A percentile compares a stretch with the other conserved stretches of the same genome.
Evolutionary conservation across 2,329 filamentous ascomycete species (phyloP).

Genomic region (Xylaria sp.): DNA sequence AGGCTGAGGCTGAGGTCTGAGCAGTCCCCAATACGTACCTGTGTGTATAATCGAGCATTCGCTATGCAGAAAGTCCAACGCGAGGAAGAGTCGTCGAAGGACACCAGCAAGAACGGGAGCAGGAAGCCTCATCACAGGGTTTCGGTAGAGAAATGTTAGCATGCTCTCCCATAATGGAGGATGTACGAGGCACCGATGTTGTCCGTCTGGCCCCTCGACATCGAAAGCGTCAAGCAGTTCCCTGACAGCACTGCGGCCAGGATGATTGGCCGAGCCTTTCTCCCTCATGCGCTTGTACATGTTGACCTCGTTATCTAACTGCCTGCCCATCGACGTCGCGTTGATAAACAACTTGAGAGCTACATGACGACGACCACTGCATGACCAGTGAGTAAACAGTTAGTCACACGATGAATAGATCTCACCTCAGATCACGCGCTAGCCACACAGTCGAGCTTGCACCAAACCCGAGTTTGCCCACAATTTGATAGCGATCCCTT

Average conservation of each 20-base stretch:
- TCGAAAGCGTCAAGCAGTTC: conserved; percentile 47
- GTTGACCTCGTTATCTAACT: conserved; percentile 45
- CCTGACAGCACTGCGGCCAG: conserved; percentile 41
- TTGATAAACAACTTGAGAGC: conserved; percentile 43
- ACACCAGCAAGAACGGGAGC: conserved; percentile 42
- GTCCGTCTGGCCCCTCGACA: conserved; percentile 43
- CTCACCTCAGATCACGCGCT: conserved; percentile 30
- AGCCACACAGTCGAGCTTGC: conserved; percentile 34
- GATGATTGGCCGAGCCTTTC: conserved; percentile 33
- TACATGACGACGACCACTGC: conserved; percentile 40
- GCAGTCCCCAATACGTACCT: conserved; percentile 43
- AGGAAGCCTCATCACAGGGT: conserved; percentile 46
- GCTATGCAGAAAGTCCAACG: conserved; percentile 53
- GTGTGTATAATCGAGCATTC: conserved; percentile 54
- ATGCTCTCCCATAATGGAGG: conserved; percentile 51
- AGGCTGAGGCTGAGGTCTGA: too few relatives aligned
- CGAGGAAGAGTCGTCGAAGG: conserved; percentile 46
- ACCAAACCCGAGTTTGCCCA: conserved; percentile 35
- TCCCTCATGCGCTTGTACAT: conserved; percentile 51
- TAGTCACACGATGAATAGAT: not conserved
- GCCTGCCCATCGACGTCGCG: conserved; percentile 30
- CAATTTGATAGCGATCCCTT: conserved; percentile 32
- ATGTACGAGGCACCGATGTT: conserved; percentile 47
- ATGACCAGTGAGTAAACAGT: not conserved
- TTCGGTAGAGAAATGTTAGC: conserved; percentile 46